Percentiles rank a stretch among this genome's conserved stretches.
Conservation (phyloP, 1,284 basidiomycete genomes). For the Ganoderma leucocontextum region DNA sequence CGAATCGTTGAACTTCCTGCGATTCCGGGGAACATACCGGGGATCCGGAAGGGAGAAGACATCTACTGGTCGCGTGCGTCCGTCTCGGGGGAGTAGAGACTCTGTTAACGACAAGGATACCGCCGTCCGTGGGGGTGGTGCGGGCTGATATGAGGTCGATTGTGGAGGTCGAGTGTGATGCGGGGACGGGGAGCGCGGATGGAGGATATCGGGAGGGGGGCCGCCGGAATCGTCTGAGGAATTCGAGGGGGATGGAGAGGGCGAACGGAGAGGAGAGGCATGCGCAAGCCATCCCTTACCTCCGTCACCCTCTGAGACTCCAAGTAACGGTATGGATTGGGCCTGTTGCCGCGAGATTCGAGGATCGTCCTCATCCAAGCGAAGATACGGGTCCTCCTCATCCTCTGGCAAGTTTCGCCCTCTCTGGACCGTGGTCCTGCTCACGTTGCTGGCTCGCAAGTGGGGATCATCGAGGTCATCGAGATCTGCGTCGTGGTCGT, state of each 20-base stretch:
- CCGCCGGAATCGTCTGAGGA: constrained; percentile 56
- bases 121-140: constrained; percentile 47
- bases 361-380: constrained; percentile 64
- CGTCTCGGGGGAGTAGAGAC: constrained; percentile 76
- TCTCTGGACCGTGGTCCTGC: constrained; percentile 40
- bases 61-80: constrained; percentile 65
- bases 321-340: constrained; percentile 62
- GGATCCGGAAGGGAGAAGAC: constrained; percentile 80
- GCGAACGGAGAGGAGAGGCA: constrained; percentile 58
- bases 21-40: constrained; percentile 62
- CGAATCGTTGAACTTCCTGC: constrained; percentile 76
- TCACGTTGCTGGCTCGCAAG: constrained; percentile 55
- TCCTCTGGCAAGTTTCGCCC: constrained; percentile 49
- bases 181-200: constrained; percentile 39
- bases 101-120: constrained; percentile 73
- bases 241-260: constrained; percentile 53
- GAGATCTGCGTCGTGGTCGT: constrained; percentile 57
- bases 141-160: constrained; percentile 37
- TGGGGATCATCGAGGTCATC: constrained; percentile 81
- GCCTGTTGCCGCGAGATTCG: constrained; percentile 51
- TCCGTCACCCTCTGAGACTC: constrained; percentile 46
- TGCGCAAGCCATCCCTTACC: constrained; percentile 78
- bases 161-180: constrained; percentile 34
- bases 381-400: constrained; percentile 79
- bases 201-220: constrained; percentile 48